Percentiles rank a stretch among this genome's conserved stretches.
Evolutionary conservation across 1,284 basidiomycete genomes (phyloP).

Genomic region (Puccinia sorghi): DNA sequence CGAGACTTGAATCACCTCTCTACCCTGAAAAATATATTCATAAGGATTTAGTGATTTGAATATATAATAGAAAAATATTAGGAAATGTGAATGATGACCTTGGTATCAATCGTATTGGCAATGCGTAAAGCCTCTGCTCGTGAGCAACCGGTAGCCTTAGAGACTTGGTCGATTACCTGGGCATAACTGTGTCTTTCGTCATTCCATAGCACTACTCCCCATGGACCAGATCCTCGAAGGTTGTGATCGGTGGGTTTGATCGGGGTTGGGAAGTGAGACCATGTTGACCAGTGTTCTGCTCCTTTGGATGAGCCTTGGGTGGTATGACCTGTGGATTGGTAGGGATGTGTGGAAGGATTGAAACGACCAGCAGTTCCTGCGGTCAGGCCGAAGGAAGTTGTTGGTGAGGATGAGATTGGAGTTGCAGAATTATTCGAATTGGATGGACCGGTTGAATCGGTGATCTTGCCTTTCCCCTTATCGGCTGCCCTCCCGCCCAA

Average conservation of each 20-base stretch:
- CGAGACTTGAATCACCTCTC: slow-evolving; percentile 80
- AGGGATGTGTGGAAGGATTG: slow-evolving; percentile 1
- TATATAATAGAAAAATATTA: slow-evolving; percentile 10
- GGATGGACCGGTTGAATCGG: slow-evolving; percentile 17
- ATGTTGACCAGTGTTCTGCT: slow-evolving; percentile 38
- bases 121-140: slow-evolving; percentile 69
- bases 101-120: slow-evolving; percentile 72
- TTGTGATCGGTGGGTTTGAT: slow-evolving; percentile 29
- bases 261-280: slow-evolving; percentile 26
- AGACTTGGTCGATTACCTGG: slow-evolving; percentile 79
- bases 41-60: slow-evolving; percentile 11
- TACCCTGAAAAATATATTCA: slow-evolving; percentile 63
- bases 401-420: neutral
- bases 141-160: slow-evolving; percentile 67
- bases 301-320: slow-evolving; percentile 21
- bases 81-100: slow-evolving; percentile 55
- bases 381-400: slow-evolving; percentile 21
- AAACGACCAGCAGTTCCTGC: slow-evolving; percentile 6
- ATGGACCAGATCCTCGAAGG: slow-evolving; percentile 65
- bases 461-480: slow-evolving; percentile 48
- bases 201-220: slow-evolving; percentile 87
- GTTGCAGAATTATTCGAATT: neutral
- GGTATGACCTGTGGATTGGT: neutral
- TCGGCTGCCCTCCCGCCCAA: slow-evolving; percentile 27
- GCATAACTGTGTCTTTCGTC: slow-evolving; percentile 96